phyloP scores from a whole-genome alignment of 2,329 filamentous ascomycete species.

The Fusarium subglutinans region DNA sequence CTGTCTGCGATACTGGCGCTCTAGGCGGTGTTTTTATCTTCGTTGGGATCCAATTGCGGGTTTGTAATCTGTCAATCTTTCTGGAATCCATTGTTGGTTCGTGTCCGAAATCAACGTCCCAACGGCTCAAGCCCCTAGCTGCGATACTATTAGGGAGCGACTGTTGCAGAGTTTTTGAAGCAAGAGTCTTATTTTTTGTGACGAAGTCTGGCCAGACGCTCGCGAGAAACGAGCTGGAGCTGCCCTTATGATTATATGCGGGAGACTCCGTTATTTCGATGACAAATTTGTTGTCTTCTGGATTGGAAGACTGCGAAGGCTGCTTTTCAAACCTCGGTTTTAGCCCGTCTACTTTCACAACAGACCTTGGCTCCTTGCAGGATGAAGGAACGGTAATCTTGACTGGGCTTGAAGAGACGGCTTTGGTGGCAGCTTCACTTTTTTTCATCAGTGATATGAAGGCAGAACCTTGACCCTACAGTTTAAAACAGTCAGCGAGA shows the following conservation, averaged over 20 bases:
- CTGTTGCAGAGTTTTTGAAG: slow-evolving; percentile 49
- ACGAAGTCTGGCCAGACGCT: slow-evolving; percentile 53
- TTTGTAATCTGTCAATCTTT: slow-evolving; percentile 21
- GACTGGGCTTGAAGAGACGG: slow-evolving; percentile 59
- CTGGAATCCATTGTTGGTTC: slow-evolving; percentile 8
- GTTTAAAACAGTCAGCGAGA: not conserved
- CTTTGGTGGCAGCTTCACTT: slow-evolving; percentile 48
- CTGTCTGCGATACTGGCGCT: not conserved
- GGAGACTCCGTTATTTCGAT: slow-evolving; percentile 53
- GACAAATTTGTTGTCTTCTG: slow-evolving; percentile 50
- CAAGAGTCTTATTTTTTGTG: slow-evolving; percentile 47
- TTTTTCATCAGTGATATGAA: slow-evolving; percentile 61
- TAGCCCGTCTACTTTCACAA: slow-evolving; percentile 15
- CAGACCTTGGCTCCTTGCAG: slow-evolving; percentile 41
- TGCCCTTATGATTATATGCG: slow-evolving; percentile 53
- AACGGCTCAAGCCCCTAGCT: slow-evolving; percentile 54
- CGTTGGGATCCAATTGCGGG: slow-evolving; percentile 29
- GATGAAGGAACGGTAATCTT: slow-evolving; percentile 53
- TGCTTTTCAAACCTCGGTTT: not conserved
- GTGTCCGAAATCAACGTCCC: slow-evolving; percentile 47
- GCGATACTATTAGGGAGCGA: slow-evolving; percentile 52
- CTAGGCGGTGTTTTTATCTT: slow-evolving; percentile 7
- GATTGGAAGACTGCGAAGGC: not conserved
- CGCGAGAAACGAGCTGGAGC: slow-evolving; percentile 50
- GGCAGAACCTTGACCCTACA: slow-evolving; percentile 56